These are phyloP conservation scores for Colletotrichum viniferum DNA, from an alignment of 2,329 filamentous ascomycete species.

Conservation along the genomic window DNA sequence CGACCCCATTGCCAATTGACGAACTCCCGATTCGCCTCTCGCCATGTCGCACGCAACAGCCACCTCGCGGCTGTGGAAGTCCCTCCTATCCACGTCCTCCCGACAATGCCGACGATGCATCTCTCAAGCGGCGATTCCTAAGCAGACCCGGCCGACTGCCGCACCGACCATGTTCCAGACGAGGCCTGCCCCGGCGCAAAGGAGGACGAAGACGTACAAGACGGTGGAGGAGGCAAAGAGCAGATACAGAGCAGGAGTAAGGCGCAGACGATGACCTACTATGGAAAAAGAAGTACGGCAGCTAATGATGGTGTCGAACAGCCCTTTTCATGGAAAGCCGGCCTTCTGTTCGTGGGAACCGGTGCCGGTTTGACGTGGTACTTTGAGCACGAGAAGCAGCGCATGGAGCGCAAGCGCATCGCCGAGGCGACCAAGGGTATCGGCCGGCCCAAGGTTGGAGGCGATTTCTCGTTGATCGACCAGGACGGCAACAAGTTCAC, in stretches of 20 bases:
- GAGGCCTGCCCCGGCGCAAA: conserved; percentile 39
- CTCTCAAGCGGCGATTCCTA: conserved; percentile 37
- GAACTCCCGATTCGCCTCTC: neutral
- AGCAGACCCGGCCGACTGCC: conserved; percentile 38
- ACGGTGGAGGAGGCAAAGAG: conserved; percentile 65
- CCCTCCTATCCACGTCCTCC: conserved; percentile 32
- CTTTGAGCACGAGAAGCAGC: conserved; percentile 90
- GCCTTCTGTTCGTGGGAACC: conserved; percentile 80
- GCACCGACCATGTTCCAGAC: conserved; percentile 33
- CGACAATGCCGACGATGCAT: conserved; percentile 49
- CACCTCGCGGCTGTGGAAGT: conserved; percentile 38
- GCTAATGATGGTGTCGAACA: conserved; percentile 35
- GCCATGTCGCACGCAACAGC: conserved; percentile 44
- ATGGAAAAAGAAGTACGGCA: no score
- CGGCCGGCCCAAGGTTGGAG: conserved; percentile 91
- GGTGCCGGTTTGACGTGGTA: conserved; percentile 83
- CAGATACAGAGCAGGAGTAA: conserved; percentile 60
- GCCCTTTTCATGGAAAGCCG: conserved; percentile 95
- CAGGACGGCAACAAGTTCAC: conserved; percentile 81
- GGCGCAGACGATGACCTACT: no score
- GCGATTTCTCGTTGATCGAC: conserved; percentile 81
- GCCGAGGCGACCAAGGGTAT: conserved; percentile 93
- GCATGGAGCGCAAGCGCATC: conserved; percentile 86
- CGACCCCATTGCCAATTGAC: neutral
- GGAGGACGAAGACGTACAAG: conserved; percentile 49